A percentile compares a stretch with the other conserved stretches of the same genome.
These are phyloP conservation scores for Auriculariales sp. DNA, from an alignment of 768 basidiomycete genomes.

Conservation along the genomic window DNA sequence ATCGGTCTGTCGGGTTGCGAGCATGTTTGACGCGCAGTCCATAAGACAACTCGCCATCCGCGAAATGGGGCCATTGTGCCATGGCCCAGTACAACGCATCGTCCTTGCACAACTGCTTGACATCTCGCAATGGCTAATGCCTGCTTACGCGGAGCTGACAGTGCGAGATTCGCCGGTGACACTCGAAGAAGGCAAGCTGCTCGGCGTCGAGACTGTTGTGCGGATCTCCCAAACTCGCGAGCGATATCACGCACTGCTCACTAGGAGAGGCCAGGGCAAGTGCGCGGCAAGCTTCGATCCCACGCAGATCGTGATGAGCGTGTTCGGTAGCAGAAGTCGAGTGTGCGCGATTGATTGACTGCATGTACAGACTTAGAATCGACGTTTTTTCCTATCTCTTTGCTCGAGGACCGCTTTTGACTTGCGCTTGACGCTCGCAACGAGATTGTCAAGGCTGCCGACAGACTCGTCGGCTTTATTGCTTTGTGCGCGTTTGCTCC, in stretches of 20 bases:
- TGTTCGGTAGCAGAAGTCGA: no score
- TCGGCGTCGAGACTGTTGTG: constrained; percentile 45
- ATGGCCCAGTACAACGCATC: constrained; percentile 38
- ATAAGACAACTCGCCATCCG: constrained; percentile 25
- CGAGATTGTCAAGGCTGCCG: constrained; percentile 45
- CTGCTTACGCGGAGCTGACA: constrained; percentile 37
- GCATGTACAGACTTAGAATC: no score
- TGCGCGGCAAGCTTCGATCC: background rate
- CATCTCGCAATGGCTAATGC: constrained; percentile 32
- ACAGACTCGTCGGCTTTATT: constrained; percentile 13
- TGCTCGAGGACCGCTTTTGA: constrained; percentile 23
- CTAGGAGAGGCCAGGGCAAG: background rate
- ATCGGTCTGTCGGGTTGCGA: constrained; percentile 23
- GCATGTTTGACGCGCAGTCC: constrained; percentile 25
- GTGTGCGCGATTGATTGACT: no score
- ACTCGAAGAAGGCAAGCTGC: constrained; percentile 34
- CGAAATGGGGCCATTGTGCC: constrained; percentile 22
- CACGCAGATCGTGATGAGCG: background rate
- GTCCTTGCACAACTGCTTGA: constrained; percentile 37
- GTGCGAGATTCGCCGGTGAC: constrained; percentile 35
- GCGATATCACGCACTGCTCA: constrained; percentile 26
- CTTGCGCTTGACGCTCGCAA: constrained; percentile 82
- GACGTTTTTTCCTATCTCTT: constrained; percentile 23
- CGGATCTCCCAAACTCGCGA: constrained; percentile 42
- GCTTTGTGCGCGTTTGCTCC: constrained; percentile 21